A percentile compares a stretch with the other conserved stretches of the same genome.
These are phyloP conservation scores for Chaetomium cochliodes DNA, from an alignment of 495 filamentous ascomycete genomes.

Conservation along the genomic window DNA sequence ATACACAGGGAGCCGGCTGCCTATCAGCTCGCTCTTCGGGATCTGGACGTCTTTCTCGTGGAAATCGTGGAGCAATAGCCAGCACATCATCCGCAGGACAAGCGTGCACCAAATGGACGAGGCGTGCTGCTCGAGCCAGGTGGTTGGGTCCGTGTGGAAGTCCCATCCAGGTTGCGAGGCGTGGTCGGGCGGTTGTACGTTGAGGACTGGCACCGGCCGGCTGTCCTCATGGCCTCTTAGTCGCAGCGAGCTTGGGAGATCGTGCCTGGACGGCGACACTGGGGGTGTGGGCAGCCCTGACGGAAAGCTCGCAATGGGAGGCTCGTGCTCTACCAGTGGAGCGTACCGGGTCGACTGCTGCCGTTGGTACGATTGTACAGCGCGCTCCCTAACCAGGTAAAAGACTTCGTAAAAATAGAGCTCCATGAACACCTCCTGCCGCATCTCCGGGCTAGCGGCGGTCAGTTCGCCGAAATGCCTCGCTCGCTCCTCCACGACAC, in stretches of 20 bases:
- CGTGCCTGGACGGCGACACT: too few relatives aligned
- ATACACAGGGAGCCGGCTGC: slow-evolving; percentile 50
- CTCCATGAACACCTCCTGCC: slow-evolving; percentile 43
- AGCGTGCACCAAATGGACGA: slow-evolving; percentile 47
- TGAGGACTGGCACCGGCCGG: too few relatives aligned
- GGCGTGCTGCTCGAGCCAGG: slow-evolving; percentile 1
- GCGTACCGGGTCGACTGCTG: slow-evolving; percentile 23
- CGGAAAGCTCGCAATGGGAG: too few relatives aligned
- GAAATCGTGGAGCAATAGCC: slow-evolving; percentile 53
- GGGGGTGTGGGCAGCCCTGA: too few relatives aligned
- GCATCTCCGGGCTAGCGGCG: slow-evolving; percentile 40
- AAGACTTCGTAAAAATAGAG: slow-evolving; percentile 44
- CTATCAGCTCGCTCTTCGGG: slow-evolving; percentile 45
- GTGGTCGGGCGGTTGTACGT: too few relatives aligned
- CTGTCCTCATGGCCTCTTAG: too few relatives aligned
- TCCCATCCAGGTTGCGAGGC: too few relatives aligned
- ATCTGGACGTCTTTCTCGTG: slow-evolving; percentile 49
- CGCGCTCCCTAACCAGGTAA: slow-evolving; percentile 32
- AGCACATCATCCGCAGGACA: slow-evolving; percentile 54
- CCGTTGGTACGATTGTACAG: slow-evolving; percentile 26
- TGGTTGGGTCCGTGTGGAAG: too few relatives aligned
- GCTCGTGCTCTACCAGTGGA: too few relatives aligned
- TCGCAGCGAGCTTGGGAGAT: too few relatives aligned
- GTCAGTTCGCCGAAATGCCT: slow-evolving; percentile 34
- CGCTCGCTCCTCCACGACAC: neutral